Evolutionary conservation across 805 yeast genomes (phyloP).

Genomic region (Teunomyces lycoperdinae): DNA sequence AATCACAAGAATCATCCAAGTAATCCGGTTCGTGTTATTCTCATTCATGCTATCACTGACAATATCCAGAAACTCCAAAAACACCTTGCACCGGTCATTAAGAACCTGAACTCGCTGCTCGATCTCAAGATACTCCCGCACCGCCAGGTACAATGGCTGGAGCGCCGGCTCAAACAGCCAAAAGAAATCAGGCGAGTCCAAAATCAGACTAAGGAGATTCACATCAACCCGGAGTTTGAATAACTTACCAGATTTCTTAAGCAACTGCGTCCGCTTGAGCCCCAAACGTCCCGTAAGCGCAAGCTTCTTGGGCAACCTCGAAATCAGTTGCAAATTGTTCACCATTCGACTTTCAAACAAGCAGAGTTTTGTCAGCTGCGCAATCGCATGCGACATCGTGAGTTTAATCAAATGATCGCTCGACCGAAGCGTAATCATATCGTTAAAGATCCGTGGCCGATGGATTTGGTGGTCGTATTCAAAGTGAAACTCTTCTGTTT

Average conservation of each 20-base stretch:
- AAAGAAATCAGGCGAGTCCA: slow-evolving; percentile 94
- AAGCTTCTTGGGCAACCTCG: slow-evolving; percentile 83
- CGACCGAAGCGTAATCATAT: slow-evolving; percentile 84
- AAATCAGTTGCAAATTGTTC: slow-evolving; percentile 74
- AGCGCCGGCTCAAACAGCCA: slow-evolving; percentile 95
- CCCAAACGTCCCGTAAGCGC: slow-evolving; percentile 90
- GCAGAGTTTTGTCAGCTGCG: slow-evolving; percentile 90
- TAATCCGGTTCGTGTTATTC: slow-evolving; percentile 84
- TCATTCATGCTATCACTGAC: slow-evolving; percentile 94
- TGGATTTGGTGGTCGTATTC: slow-evolving; percentile 63
- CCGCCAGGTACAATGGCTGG: slow-evolving; percentile 86
- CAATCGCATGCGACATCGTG: slow-evolving; percentile 94
- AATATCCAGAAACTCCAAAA: slow-evolving; percentile 88
- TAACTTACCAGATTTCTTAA: slow-evolving; percentile 85
- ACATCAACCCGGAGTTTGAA: slow-evolving; percentile 93
- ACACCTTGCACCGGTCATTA: slow-evolving; percentile 91
- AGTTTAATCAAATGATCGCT: slow-evolving; percentile 92
- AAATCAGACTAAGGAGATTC: slow-evolving; percentile 80
- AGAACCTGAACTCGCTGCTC: slow-evolving; percentile 92
- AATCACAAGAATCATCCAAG: slow-evolving; percentile 83
- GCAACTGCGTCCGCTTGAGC: slow-evolving; percentile 74
- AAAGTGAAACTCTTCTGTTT: slow-evolving; percentile 83
- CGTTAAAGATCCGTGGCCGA: slow-evolving; percentile 81
- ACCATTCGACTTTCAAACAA: slow-evolving; percentile 91
- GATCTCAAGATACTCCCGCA: slow-evolving; percentile 88